phyloP scores from a whole-genome alignment of 495 filamentous ascomycete species.

The Ramalina peruviana region DNA sequence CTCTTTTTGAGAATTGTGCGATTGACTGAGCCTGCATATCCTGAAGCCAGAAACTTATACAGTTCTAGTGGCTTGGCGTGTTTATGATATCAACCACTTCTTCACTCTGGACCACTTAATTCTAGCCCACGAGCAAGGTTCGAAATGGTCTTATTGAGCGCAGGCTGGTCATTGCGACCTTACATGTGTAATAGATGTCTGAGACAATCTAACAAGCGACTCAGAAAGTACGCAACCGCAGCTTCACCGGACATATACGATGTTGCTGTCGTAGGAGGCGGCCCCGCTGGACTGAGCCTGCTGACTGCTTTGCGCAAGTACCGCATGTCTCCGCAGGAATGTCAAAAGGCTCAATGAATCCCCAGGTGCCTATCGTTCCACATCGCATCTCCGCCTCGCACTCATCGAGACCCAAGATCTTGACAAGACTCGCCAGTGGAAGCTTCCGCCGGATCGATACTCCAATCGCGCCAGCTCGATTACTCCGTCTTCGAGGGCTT shows the following conservation, averaged over 20 bases:
- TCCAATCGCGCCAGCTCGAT: conserved; percentile 93
- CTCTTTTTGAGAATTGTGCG: no score
- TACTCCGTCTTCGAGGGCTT: conserved; percentile 67
- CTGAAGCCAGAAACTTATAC: no score
- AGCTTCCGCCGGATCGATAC: conserved; percentile 51
- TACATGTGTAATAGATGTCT: conserved; percentile 11
- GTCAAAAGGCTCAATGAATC: background rate
- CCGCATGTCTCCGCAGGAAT: background rate
- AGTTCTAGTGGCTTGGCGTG: no score
- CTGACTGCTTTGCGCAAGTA: conserved; percentile 68
- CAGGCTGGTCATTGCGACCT: background rate
- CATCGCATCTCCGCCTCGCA: conserved; percentile 66
- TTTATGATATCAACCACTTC: no score
- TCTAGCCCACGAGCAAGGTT: no score
- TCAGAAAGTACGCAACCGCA: conserved; percentile 10
- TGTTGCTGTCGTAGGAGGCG: conserved; percentile 90
- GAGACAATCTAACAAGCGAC: background rate
- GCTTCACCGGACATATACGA: conserved; percentile 50
- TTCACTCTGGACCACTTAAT: no score
- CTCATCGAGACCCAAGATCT: conserved; percentile 85
- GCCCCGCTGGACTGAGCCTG: conserved; percentile 86
- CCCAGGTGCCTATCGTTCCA: conserved; percentile 52
- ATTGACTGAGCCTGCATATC: no score
- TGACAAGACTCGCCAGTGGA: conserved; percentile 44
- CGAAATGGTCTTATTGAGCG: no score